Conservation (phyloP, 1,139 yeast genomes). For the Meyerozyma elateridarum region DNA sequence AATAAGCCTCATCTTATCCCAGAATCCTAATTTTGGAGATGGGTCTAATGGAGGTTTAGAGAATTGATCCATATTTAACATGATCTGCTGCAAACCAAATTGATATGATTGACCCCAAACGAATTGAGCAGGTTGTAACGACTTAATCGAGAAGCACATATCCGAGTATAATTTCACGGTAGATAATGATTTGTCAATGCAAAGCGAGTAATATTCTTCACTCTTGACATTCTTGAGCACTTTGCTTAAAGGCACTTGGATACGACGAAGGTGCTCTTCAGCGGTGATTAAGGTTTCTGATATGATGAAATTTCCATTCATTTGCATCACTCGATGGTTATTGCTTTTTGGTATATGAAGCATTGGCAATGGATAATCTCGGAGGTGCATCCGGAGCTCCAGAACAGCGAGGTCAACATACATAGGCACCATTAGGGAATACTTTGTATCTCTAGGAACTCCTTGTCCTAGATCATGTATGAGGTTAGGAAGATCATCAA, state of each 20-base stretch:
- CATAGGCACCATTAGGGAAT: slow-evolving; percentile 66
- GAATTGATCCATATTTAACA: slow-evolving; percentile 76
- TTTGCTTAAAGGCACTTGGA: slow-evolving; percentile 53
- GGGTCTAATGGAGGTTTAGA: slow-evolving; percentile 78
- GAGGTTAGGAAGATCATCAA: slow-evolving; percentile 52
- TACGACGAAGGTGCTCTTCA: slow-evolving; percentile 49
- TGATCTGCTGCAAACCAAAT: slow-evolving; percentile 79
- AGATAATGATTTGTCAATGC: slow-evolving; percentile 72
- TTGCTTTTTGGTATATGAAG: slow-evolving; percentile 30
- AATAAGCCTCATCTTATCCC: slow-evolving; percentile 52
- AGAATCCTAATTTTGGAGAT: slow-evolving; percentile 49
- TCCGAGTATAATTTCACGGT: slow-evolving; percentile 71
- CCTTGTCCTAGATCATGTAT: slow-evolving; percentile 77
- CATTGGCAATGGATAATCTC: slow-evolving; percentile 69
- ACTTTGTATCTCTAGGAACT: slow-evolving; percentile 64
- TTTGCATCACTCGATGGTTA: slow-evolving; percentile 22
- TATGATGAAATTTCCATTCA: slow-evolving; percentile 43
- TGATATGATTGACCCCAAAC: slow-evolving; percentile 86
- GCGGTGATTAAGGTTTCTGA: slow-evolving; percentile 40
- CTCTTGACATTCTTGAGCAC: slow-evolving; percentile 20
- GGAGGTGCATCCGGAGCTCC: slow-evolving; percentile 50
- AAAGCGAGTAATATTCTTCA: slow-evolving; percentile 50
- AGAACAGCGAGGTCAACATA: slow-evolving; percentile 42
- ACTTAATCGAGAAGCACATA: slow-evolving; percentile 49
- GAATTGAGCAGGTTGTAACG: slow-evolving; percentile 60